Conservation (phyloP, 2,329 filamentous ascomycete species). For the Arthrinium puccinioides region DNA sequence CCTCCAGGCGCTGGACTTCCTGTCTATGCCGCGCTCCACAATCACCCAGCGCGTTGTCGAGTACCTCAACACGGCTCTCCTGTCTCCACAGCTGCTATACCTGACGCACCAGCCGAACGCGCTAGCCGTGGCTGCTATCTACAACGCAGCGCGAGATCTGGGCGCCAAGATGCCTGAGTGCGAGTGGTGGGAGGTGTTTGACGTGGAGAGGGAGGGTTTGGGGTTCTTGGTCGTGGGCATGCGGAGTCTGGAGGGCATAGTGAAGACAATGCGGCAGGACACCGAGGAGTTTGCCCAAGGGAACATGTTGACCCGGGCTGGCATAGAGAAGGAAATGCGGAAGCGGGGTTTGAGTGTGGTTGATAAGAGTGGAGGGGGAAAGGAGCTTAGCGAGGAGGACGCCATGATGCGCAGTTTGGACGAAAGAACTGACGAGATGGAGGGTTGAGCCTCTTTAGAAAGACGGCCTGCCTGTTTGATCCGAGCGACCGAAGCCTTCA, state of each 20-base stretch:
- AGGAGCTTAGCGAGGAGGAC: constrained; percentile 6
- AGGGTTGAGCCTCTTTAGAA: background rate
- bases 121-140: constrained; percentile 82
- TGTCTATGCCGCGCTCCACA: constrained; percentile 34
- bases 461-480: too few relatives aligned
- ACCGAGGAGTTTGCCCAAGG: constrained; percentile 28
- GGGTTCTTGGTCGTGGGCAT: constrained; percentile 87
- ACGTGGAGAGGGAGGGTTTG: constrained; percentile 88
- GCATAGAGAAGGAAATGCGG: constrained; percentile 53
- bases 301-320: constrained; percentile 50
- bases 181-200: constrained; percentile 98
- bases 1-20: constrained; percentile 75
- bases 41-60: constrained; percentile 62
- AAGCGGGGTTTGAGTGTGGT: constrained; percentile 34
- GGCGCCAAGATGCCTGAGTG: constrained; percentile 72
- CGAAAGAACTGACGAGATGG: constrained; percentile 5
- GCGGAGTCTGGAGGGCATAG: constrained; percentile 69
- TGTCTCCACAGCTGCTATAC: constrained; percentile 85
- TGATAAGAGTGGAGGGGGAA: constrained; percentile 8
- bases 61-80: constrained; percentile 77
- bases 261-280: constrained; percentile 48
- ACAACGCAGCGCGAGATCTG: constrained; percentile 74
- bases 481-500: background rate
- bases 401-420: constrained; percentile 7
- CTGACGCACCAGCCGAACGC: constrained; percentile 84